Base-by-base conservation (phyloP, 495 filamentous ascomycete species). In the Daldinia concentrica region DNA sequence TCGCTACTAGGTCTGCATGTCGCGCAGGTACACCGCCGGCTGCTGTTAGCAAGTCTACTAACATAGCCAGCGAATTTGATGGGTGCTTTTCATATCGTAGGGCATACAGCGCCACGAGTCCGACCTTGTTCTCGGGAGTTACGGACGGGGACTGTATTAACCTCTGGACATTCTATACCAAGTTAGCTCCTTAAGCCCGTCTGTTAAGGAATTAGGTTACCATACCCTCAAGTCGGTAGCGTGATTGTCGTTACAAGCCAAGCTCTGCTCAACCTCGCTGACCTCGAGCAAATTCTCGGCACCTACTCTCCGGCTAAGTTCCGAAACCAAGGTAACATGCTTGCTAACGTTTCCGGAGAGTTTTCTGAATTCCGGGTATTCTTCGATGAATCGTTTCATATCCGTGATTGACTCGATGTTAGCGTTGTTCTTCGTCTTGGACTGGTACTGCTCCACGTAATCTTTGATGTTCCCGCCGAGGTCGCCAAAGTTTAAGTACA, bases 341-440 rank as follows among this genome's bases (percentile, higher is more conserved):
- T 99, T 99, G 85, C 92, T 97, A 54, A 99, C 95, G 74, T 98
- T 99, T 14, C 95, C 94, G 6, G 96, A 97, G 1, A 99, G 90
- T 74, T 97, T 94, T 39, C 95, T 87, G 80, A 99, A 99, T 74
- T 99, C 95, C 19, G 95, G 95, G 76, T 97, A 99, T 74, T 99
- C 95, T 77, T 99, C 95, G 62, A 99, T 94, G 75, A 99, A 98
- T 48, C 95, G 93, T 79, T 99, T 99, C 95, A 99, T 99, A 76
- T 99, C 95, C 39, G 90, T 85, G 62, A 99, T 98, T 30, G 93
- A 97, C 72, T 99, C 95, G 70, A 99, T 96, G 75, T 97, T 94
- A 78, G 91, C 92, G 73, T 89, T 97, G 69, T 88, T 95, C 75
- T 97, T 91, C 11, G 93, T 97, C 78, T 97, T 97, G 29, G 90